Evolutionary conservation across 2,329 filamentous ascomycete species (phyloP), one percentile per base, ranked within the genome.

Genomic region (Paraphoma chrysanthemicola): DNA sequence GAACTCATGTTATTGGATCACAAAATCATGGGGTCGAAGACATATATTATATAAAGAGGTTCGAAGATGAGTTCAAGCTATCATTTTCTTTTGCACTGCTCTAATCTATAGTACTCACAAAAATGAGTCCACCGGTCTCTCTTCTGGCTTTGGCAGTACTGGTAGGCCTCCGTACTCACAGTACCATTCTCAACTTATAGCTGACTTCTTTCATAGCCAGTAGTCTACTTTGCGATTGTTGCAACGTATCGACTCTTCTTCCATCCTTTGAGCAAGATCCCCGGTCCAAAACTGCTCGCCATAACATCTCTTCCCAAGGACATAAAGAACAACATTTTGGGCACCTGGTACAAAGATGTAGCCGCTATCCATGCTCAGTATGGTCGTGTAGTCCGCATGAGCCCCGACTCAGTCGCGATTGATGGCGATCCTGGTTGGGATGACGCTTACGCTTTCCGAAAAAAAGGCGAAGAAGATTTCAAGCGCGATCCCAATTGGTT

Each of bases 251-350:
- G 23, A 23, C 23, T 23, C 23, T 38, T 38, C 33, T 73, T 80
- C 49, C 75, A 79, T 38, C 78, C 79, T 5, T 68, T 80, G 0
- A 54, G 69, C 17, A 69, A 71, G 23, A 76, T 71, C 49, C 78
- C 78, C 12, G 79, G 78, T 4, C 78, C 79, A 3, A 69, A 59
- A 16, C 49, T 72, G 7, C 66, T 62, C 57, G 64, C 69, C 12
- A 62, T 66, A 11, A 64, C 68, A 14, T 64, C 69, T 28, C 31
- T 75, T 11, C 65, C 69, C 23, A 23, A 1, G 73, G 72, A 41
- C 29, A 48, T 11, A 12, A 58, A 57, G 42, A 51, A 51, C 28
- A 55, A 56, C 52, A 49, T 59, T 4, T 16, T 58, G 6, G 59
- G 43, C 3, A 69, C 67, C 39, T 54, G 23, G 18, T 18, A 56